Base-by-base conservation (phyloP, 1,139 yeast genomes). In the Kluyveromyces marxianus region DNA sequence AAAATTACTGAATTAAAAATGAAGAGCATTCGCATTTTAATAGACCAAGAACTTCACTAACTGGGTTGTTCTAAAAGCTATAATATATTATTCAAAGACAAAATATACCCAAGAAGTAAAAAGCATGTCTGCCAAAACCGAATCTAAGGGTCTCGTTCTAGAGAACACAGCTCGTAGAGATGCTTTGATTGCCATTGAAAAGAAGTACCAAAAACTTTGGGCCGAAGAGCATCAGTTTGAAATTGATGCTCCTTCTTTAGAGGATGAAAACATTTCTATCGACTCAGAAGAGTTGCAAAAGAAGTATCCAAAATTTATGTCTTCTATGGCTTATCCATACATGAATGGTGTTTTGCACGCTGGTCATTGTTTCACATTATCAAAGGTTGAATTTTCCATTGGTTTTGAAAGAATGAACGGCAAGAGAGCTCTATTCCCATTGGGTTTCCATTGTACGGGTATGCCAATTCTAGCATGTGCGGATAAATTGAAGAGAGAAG, bases 361-460 rank as follows among this genome's bases (percentile, higher is more conserved):
- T 44, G 99, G 99, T 47, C 99, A 94, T 67, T 81, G 90, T 57
- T 94, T 92, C 72, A 92, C 98, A 37, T 75, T 92, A 57, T 88
- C 97, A 49, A 94, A 94, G 70, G 95, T 81, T 45, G 99, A 94
- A 68, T 94, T 85, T 66, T 85, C 94, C 45, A 76, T 87, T 48
- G 97, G 98, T 48, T 94, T 84, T 63, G 96, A 92, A 70, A 81
- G 97, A 69, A 85, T 94, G 92, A 76, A 77, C 61, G 97, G 97
- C 54, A 88, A 85, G 69, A 78, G 85, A 59, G 96, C 97, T 33
- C 72, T 92, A 52, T 92, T 88, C 71, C 98, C 99, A 44, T 76
- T 94, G 51, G 99, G 98, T 45, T 92, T 92, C 82, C 99, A 92
- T 69, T 94, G 98, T 76, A 92, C 98, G 39, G 99, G 99, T 74